Evolutionary conservation across 176 grass and related monocot species (phyloP).

Genomic region (Stipa capillata): DNA sequence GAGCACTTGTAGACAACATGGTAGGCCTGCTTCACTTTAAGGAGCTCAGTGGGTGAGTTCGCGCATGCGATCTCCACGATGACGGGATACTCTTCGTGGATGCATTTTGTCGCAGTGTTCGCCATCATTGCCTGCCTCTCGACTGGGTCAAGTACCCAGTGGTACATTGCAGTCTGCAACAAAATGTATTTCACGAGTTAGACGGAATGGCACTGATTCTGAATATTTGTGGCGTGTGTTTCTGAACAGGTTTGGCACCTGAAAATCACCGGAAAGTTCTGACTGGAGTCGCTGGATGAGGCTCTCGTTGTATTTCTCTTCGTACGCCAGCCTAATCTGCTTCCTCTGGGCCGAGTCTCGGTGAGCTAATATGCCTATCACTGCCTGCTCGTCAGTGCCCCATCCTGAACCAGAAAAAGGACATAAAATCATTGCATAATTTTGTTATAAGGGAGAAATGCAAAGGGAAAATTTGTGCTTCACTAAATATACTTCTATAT

Average conservation of each 20-base stretch:
- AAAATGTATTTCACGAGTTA: not conserved
- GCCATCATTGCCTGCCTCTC: slow-evolving; percentile 68
- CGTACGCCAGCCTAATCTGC: slow-evolving; percentile 51
- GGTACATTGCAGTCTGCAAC: slow-evolving; percentile 54
- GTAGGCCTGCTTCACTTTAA: slow-evolving; percentile 62
- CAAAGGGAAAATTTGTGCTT: not conserved
- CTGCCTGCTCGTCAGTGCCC: slow-evolving; percentile 78
- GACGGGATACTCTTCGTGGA: slow-evolving; percentile 36
- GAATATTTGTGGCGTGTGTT: not conserved
- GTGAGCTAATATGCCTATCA: slow-evolving; percentile 63
- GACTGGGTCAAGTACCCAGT: slow-evolving; percentile 61
- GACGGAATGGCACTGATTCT: too few species aligned
- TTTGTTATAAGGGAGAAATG: not conserved
- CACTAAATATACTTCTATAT: not conserved
- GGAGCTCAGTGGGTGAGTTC: slow-evolving; percentile 51
- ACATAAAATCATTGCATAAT: not conserved
- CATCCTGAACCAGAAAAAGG: slow-evolving; percentile 44
- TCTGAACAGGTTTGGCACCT: slow-evolving; percentile 23
- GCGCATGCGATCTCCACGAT: slow-evolving; percentile 61
- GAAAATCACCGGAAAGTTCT: slow-evolving; percentile 67
- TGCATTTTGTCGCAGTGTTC: slow-evolving; percentile 41
- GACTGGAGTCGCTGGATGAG: slow-evolving; percentile 61
- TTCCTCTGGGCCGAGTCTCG: slow-evolving; percentile 61
- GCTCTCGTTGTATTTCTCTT: slow-evolving; percentile 49
- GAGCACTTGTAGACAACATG: slow-evolving; percentile 59